phyloP scores from a whole-genome alignment of 1,284 basidiomycete species.

The Microbotryum saponariae region DNA sequence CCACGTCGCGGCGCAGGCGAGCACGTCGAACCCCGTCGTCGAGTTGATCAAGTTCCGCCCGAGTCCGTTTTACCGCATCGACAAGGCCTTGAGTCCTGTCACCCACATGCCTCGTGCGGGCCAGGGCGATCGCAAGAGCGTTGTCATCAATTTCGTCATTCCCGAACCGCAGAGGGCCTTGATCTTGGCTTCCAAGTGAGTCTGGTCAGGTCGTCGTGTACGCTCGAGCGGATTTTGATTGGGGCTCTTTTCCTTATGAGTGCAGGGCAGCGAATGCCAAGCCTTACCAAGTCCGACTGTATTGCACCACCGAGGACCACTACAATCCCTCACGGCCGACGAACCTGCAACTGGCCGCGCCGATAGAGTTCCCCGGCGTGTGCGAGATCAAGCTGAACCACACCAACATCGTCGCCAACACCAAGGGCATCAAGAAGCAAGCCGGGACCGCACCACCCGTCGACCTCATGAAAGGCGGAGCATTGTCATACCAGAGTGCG shows the following conservation, averaged over 20 bases:
- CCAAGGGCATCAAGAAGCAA: conserved; percentile 90
- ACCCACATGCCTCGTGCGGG: conserved; percentile 66
- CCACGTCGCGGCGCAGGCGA: conserved; percentile 46
- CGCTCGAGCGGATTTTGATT: conserved; percentile 33
- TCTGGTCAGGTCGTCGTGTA: conserved; percentile 27
- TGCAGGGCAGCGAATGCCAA: conserved; percentile 42
- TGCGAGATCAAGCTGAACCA: conserved; percentile 84
- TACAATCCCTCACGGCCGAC: conserved; percentile 50
- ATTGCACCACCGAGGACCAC: conserved; percentile 85
- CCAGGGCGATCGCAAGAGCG: conserved; percentile 62
- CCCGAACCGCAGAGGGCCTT: conserved; percentile 57
- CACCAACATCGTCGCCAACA: conserved; percentile 60
- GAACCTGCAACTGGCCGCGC: conserved; percentile 41
- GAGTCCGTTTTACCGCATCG: conserved; percentile 66
- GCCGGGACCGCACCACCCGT: conserved; percentile 91
- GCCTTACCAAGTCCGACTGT: conserved; percentile 71
- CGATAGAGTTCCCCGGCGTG: conserved; percentile 82
- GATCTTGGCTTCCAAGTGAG: conserved; percentile 41
- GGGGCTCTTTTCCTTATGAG: not conserved
- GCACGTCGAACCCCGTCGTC: not conserved
- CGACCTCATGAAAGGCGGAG: conserved; percentile 53
- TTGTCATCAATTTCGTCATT: conserved; percentile 55
- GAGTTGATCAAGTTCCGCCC: conserved; percentile 62
- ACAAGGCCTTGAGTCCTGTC: conserved; percentile 56
- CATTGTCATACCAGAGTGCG: not conserved